Conservation (phyloP, 179 eudicot species). For the Pouteria campechiana region DNA sequence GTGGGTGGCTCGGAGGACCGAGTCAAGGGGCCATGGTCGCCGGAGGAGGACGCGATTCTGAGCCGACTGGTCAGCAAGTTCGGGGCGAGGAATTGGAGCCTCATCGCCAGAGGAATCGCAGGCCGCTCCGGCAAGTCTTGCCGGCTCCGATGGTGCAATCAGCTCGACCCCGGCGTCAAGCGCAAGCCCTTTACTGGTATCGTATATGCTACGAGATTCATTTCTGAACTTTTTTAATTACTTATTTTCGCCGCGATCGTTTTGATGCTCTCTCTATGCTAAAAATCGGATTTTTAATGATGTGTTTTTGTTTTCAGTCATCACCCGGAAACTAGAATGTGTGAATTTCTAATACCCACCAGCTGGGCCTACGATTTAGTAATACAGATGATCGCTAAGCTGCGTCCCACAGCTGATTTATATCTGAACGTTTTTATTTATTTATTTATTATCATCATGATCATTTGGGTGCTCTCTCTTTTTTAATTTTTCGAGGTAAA, state of each 20-base stretch:
- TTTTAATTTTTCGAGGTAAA: too few relatives aligned
- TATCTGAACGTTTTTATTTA: too few relatives aligned
- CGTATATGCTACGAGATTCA: background rate
- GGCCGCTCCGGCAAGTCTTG: slow-evolving; percentile 70
- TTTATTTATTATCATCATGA: too few relatives aligned
- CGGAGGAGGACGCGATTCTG: slow-evolving; percentile 43
- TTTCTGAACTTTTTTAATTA: background rate
- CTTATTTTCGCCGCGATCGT: too few relatives aligned
- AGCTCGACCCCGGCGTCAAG: slow-evolving; percentile 48
- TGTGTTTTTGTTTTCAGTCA: background rate
- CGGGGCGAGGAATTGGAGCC: slow-evolving; percentile 59
- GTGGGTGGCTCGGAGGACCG: slow-evolving; percentile 12
- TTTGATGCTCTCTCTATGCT: background rate
- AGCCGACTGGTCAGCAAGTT: slow-evolving; percentile 31
- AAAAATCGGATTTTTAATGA: background rate
- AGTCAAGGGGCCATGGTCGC: slow-evolving; percentile 64
- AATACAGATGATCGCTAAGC: background rate
- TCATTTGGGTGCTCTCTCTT: too few relatives aligned
- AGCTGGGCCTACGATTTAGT: background rate
- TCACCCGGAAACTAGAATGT: too few relatives aligned
- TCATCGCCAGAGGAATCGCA: slow-evolving; percentile 44
- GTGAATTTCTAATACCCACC: background rate
- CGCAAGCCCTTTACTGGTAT: slow-evolving; percentile 56
- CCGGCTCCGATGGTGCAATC: slow-evolving; percentile 63
- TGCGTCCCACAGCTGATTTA: too few relatives aligned